Evolutionary conservation across 1,284 basidiomycete genomes (phyloP).

Genomic region (Ustilago crameri): DNA sequence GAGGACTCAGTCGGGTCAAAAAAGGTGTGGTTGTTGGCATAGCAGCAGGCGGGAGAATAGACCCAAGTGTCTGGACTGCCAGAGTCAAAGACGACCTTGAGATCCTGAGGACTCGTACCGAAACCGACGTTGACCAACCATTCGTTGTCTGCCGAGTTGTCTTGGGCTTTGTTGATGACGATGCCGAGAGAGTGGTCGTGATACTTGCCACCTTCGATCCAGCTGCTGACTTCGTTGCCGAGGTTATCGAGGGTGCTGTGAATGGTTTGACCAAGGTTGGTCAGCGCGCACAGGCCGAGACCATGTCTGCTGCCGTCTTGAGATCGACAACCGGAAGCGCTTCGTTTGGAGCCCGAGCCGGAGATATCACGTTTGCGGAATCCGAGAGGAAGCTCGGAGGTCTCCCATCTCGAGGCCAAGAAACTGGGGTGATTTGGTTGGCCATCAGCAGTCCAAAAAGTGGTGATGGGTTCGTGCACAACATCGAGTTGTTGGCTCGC

Average conservation of each 20-base stretch:
- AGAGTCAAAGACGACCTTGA: constrained; percentile 56
- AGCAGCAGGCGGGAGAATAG: constrained; percentile 58
- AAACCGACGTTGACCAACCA: constrained; percentile 57
- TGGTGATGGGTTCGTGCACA: constrained; percentile 37
- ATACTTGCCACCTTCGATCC: constrained; percentile 32
- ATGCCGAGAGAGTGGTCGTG: constrained; percentile 46
- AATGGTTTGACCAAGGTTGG: constrained; percentile 5
- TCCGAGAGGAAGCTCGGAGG: constrained; percentile 37
- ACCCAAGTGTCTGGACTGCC: constrained; percentile 56
- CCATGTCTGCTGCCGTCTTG: constrained; percentile 2
- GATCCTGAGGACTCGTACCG: constrained; percentile 39
- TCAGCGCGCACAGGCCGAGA: too few relatives aligned
- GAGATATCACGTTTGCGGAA: constrained; percentile 41
- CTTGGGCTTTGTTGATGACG: constrained; percentile 51
- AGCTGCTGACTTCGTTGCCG: constrained; percentile 32
- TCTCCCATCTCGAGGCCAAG: constrained; percentile 39
- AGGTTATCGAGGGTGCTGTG: constrained; percentile 21
- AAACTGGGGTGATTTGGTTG: constrained; percentile 31
- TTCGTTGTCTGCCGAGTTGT: constrained; percentile 56
- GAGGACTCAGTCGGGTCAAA: constrained; percentile 44
- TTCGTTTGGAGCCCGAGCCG: constrained; percentile 29
- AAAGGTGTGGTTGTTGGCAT: constrained; percentile 49
- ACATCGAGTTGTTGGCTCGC: constrained; percentile 39
- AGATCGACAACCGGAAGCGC: constrained; percentile 4
- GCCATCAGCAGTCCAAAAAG: constrained; percentile 34